Percentiles rank a stretch among this genome's conserved stretches.
phyloP scores from a whole-genome alignment of 176 grass and related monocot species.

The Paspalum vaginatum region DNA sequence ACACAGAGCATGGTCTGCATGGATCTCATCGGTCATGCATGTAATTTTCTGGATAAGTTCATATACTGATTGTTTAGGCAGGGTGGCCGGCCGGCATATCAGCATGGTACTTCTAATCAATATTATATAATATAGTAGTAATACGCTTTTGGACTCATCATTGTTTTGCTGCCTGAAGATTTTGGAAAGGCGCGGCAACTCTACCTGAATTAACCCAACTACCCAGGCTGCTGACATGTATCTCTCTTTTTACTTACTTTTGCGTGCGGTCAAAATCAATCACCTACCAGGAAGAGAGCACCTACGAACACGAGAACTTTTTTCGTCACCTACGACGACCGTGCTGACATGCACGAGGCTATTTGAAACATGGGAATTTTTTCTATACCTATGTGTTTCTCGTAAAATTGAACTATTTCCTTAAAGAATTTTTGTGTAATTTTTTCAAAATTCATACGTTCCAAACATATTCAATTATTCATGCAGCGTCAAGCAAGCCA shows the following conservation, averaged over 20 bases:
- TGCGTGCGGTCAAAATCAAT: background rate
- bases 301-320: no score
- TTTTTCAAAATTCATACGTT: no score
- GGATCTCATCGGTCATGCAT: no score
- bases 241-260: background rate
- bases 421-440: no score
- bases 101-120: background rate
- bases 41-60: background rate
- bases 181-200: background rate
- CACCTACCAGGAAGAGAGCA: background rate
- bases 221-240: background rate
- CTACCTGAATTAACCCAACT: slow-evolving; percentile 8
- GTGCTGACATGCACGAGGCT: background rate
- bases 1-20: no score
- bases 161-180: background rate
- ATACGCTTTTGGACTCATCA: background rate
- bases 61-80: background rate
- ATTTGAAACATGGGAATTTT: no score
- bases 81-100: no score
- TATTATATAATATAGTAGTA: background rate
- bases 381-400: no score
- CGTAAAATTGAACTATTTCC: no score
- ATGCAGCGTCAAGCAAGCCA: no score
- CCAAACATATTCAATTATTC: no score
- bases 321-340: no score